Base-by-base conservation (phyloP, 768 basidiomycete genomes). In the Lanmaoa pseudosensibilis region DNA sequence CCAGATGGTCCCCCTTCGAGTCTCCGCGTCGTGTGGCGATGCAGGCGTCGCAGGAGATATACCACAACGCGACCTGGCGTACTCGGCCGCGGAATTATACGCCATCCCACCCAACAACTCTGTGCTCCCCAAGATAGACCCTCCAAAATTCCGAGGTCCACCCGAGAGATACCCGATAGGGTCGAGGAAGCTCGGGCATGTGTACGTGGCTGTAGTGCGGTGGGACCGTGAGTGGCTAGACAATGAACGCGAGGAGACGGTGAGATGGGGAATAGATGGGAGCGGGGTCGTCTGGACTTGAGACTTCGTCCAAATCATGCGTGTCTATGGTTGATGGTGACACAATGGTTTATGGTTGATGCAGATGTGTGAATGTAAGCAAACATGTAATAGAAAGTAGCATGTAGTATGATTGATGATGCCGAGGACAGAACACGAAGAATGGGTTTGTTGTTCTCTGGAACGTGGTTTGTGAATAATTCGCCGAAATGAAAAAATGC, bases 51-150 rank as follows among this genome's bases (percentile, higher is more conserved):
- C 55, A 38, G 55, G 16, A 2, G 53, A 34, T 36, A 38, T 18
- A 12, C 55, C 59, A 41, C 62, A 69, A 32, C 68, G 70, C 15
- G 74, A 69, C 37, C 61, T 73, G 16, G 81, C 81, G 52, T 76
- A 77, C 49, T 74, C 62, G 25, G 69, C 36, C 18, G 76, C 79
- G 38, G 82, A 83, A 18, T 76, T 77, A 34, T 80, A 77, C 1
- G 86, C 87, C 62, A 84, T 74, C 16, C 85, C 85, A 2, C 86
- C 83, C 2, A 88, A 66, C 8, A 80, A 80, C 65, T 81, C 80
- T 78, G 89, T 80, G 19, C 86, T 85, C 60, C 78, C 84, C 55
- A 87, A 70, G 11, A 90, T 77, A 23, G 77, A 81, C 33, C 82
- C 85, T 21, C 86, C 85, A 2, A 85, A 54, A 69, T 77, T 16